Evolutionary conservation across 768 basidiomycete species (phyloP).

Genomic region (Lactarius evosmus): DNA sequence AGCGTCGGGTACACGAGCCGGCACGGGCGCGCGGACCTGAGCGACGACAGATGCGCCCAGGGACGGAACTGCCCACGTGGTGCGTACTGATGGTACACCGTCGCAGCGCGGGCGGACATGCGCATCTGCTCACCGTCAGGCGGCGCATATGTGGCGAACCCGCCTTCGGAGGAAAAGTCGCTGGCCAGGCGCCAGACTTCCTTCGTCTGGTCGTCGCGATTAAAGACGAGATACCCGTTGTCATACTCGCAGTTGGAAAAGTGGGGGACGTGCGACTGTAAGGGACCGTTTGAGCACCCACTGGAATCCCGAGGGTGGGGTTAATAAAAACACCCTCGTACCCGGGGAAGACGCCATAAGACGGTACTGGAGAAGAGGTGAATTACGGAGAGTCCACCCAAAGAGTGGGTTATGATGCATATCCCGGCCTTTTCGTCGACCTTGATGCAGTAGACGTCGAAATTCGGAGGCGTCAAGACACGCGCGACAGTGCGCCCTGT

Average conservation of each 20-base stretch:
- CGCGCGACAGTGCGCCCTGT: constrained; percentile 42
- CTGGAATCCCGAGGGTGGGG: not conserved
- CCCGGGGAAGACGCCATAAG: constrained; percentile 61
- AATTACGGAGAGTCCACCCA: constrained; percentile 57
- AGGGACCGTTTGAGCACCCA: not conserved
- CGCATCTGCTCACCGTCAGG: constrained; percentile 33
- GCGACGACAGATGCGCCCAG: no score
- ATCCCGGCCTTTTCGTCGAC: constrained; percentile 61
- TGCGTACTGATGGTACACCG: constrained; percentile 16
- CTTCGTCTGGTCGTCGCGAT: constrained; percentile 52
- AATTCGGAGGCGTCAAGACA: constrained; percentile 36
- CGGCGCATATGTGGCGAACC: not conserved
- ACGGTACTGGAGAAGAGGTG: constrained; percentile 47
- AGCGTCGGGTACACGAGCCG: constrained; percentile 67
- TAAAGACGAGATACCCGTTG: constrained; percentile 68
- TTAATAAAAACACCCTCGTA: constrained; percentile 33
- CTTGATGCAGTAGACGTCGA: constrained; percentile 68
- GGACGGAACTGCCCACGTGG: constrained; percentile 55
- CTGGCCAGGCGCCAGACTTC: constrained; percentile 66
- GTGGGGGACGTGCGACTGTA: constrained; percentile 48
- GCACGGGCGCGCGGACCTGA: no score
- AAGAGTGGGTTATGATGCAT: constrained; percentile 52
- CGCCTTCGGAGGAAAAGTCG: constrained; percentile 26
- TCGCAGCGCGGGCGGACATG: constrained; percentile 30
- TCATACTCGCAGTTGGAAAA: constrained; percentile 74